Base-by-base conservation (phyloP, 176 grass and related monocot genomes). In the Cenchrus purpureus region DNA sequence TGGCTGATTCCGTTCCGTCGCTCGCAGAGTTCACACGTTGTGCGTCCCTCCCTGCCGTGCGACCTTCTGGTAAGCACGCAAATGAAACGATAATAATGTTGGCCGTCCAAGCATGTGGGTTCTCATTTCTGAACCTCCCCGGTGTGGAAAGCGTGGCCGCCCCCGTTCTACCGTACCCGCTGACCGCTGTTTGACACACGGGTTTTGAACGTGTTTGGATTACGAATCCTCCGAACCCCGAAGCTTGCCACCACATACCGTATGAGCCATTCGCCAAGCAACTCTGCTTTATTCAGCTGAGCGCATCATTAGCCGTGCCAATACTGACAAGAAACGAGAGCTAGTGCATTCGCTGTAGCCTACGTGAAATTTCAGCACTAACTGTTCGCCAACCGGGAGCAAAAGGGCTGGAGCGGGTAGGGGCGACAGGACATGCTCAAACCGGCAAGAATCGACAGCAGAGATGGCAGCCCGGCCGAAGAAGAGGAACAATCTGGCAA, bases 11-110 rank as follows among this genome's bases (percentile, higher is more conserved):
- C 5, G 7, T 37, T 64, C 71, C 52, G 68, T 11, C 68, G 1
- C 20, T 68, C 69, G 20, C 22, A 2, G 14, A 76, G 84, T 46
- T 70, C 53, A 48, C 62, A 85, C 77, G 15, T 22, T 75, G 82
- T 84, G 86, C 31, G 29, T 46, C 7, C 49, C 11, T 10, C 45
- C 45, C 45, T 1, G 15, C 12, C 16, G 10, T 15, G 46, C 10
- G 19, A 15, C 11, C 40, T 66, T 67, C 60, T 22, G 78, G 67
- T 63, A 40, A 82, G 51, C 79, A 19, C 43, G 62, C 4, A 46
- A 6, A 16, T 13, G 51, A 2, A 10, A 20, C 7, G 51, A 43
- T 4, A 49, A 31, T n/a, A 25, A 25, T 25, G 25, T 25, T 25
- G 12, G 1, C 19, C 20, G 58, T 74, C 19, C 63, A 11, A 8